Base-by-base conservation (phyloP, 176 grass and related monocot genomes). In the Areca catechu region DNA sequence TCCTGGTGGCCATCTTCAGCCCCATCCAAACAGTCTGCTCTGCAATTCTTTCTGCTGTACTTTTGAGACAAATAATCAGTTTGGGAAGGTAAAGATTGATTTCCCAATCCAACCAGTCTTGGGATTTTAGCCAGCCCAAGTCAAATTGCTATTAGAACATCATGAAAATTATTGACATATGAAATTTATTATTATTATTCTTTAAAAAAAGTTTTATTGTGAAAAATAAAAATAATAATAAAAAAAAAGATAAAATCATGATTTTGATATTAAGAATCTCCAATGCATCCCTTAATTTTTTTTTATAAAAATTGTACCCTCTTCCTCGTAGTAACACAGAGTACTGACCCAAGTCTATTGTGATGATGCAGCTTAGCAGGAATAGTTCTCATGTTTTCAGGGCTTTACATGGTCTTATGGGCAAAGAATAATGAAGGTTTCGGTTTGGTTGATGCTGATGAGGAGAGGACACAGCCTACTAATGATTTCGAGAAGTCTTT, bases 371-470 rank as follows among this genome's bases (percentile, higher is more conserved):
- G 87, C 67, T 19, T 72, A n/a, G 75, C 68, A 58, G 87, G 87
- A 21, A 81, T 81, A 80, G 20, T 81, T 34, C 53, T 87, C 57
- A 66, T 93, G 7, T 93, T 87, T 62, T 77, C 60, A n/a, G 89
- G 89, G 24, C 61, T 87, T 17, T 93, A 87, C 28, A 47, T 75
- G 0, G 75, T 85, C 2, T 55, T 90, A 1, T 90, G 87, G 87
- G 76, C 81, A 6, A 89, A 84, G 73, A 84, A 71, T 28, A 60
- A 50, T 18, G 80, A 83, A 65, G 74, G 19, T 17, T 20, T 37
- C 16, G 21, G 50, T 58, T 16, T 43, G 19, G 43, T 51, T 19
- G 16, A 24, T 54, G 55, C 58, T n/a, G 19, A 62, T 29, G 51
- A 1, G 5, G n/a, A 25, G 3, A 18, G 3, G 12, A 57, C 22